These are phyloP conservation scores for Lachancea sp. DNA, from an alignment of 805 yeast genomes.

Conservation along the genomic window DNA sequence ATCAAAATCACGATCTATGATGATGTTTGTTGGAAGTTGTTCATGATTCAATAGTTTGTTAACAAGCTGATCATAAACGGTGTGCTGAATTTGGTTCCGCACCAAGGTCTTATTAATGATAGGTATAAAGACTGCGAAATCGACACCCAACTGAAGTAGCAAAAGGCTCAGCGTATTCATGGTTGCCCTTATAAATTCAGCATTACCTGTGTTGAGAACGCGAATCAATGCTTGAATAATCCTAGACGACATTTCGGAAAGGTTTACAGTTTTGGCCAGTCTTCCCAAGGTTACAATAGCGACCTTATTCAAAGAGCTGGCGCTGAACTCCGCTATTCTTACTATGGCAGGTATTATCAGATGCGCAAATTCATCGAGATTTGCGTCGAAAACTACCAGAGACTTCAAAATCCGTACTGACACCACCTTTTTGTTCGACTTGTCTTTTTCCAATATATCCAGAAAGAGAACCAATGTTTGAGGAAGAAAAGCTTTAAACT, in stretches of 20 bases:
- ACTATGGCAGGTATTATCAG: constrained; percentile 83
- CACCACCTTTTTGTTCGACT: constrained; percentile 51
- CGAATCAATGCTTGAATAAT: constrained; percentile 82
- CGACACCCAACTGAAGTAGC: constrained; percentile 74
- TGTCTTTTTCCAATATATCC: constrained; percentile 69
- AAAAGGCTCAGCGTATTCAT: constrained; percentile 76
- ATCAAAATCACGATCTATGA: constrained; percentile 58
- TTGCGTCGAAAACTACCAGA: constrained; percentile 78
- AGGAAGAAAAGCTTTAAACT: constrained; percentile 79
- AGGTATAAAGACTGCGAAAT: constrained; percentile 81
- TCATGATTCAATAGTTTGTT: constrained; percentile 74
- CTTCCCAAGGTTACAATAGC: constrained; percentile 83
- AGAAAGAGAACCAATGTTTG: constrained; percentile 69
- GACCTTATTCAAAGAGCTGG: constrained; percentile 51
- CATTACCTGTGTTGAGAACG: constrained; percentile 46
- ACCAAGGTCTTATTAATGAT: constrained; percentile 62
- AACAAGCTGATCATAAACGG: constrained; percentile 75
- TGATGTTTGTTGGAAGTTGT: constrained; percentile 71
- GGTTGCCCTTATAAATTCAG: constrained; percentile 57
- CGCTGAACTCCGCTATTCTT: constrained; percentile 67
- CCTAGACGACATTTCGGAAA: constrained; percentile 85
- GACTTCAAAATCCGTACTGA: constrained; percentile 73
- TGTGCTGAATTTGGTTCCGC: constrained; percentile 58
- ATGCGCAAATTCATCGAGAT: constrained; percentile 83
- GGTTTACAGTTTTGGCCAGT: constrained; percentile 60